Base-by-base conservation (phyloP, 1,284 basidiomycete species). In the Coniferiporia sulphurascens region DNA sequence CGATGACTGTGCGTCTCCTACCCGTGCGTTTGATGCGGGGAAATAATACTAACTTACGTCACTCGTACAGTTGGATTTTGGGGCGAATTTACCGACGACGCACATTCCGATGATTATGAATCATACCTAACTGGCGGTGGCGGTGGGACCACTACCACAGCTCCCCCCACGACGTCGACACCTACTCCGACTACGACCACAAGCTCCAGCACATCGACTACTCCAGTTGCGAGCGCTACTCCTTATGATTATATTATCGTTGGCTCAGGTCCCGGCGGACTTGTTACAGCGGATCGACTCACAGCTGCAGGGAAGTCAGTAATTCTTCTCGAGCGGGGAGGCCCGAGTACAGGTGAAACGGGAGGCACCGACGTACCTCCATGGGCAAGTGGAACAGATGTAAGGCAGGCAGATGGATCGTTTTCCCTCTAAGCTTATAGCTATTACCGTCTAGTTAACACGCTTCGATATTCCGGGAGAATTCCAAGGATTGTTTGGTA, bases 201-300 rank as follows among this genome's bases (percentile, higher is more conserved):
- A 0, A 64, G 69, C 0, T 65, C 72, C 0, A 68, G 74, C 1
- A 72, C 77, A 0, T 66, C 73, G 12, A 66, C 73, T 2, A 71
- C 71, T 7, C 73, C 76, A 4, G 74, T 77, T 22, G 73, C 65
- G 12, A 68, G 74, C 4, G 75, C 75, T 3, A 80, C 76, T 9
- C 77, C 81, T 7, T 84, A 83, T 61, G 83, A 86, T 65, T 85
- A 84, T 62, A 83, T 86, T 65, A 72, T 85, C 56, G 83, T 86
- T 50, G 84, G 84, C 45, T 77, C 77, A 51, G 84, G 83, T 13
- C 75, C 82, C 4, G 82, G 76, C 61, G 76, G 76, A 51, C 70
- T 77, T 54, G 71, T 78, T 52, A 62, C 76, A 22, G 84, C 84
- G 0, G 83, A 86, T 65, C 77, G 84, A 45, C 70, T 86, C 1